phyloP scores from a whole-genome alignment of 257 asterid species.

The Lithospermum erythrorhizon region DNA sequence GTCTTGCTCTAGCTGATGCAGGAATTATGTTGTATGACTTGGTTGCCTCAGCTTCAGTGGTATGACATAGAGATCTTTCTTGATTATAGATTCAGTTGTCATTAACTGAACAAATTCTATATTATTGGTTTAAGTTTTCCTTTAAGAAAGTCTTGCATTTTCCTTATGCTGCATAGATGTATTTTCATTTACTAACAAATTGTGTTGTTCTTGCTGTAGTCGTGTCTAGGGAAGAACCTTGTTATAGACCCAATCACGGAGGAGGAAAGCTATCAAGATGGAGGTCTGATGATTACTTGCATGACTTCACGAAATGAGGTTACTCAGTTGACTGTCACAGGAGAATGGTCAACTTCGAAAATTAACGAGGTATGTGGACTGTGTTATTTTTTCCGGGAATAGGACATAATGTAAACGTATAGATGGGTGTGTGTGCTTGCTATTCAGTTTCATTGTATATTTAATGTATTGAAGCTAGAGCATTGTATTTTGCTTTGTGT shows the following conservation, averaged over 20 bases:
- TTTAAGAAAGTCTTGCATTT: too few species aligned
- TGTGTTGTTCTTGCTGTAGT: conserved; percentile 25
- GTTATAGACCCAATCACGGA: conserved; percentile 74
- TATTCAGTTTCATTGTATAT: neutral
- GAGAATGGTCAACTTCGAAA: conserved; percentile 86
- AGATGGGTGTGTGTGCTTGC: neutral
- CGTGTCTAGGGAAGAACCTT: conserved; percentile 63
- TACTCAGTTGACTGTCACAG: conserved; percentile 74
- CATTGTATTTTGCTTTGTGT: neutral
- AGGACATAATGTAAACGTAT: neutral
- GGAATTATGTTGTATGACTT: conserved; percentile 87
- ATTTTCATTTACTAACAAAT: neutral
- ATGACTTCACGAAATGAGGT: conserved; percentile 90
- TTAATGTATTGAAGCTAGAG: neutral
- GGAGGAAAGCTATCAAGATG: conserved; percentile 79
- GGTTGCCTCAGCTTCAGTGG: conserved; percentile 92
- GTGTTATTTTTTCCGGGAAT: neutral
- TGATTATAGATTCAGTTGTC: neutral
- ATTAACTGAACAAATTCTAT: too few species aligned
- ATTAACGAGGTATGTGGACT: conserved; percentile 55
- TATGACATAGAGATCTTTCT: conserved; percentile 24
- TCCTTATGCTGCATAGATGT: too few species aligned
- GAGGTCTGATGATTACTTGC: conserved; percentile 61
- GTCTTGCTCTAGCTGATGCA: conserved; percentile 97
- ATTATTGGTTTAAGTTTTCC: too few species aligned